Percentiles rank a stretch among this genome's conserved stretches.
These are phyloP conservation scores for Coprinopsis sp. DNA, from an alignment of 768 basidiomycete species.

Conservation along the genomic window DNA sequence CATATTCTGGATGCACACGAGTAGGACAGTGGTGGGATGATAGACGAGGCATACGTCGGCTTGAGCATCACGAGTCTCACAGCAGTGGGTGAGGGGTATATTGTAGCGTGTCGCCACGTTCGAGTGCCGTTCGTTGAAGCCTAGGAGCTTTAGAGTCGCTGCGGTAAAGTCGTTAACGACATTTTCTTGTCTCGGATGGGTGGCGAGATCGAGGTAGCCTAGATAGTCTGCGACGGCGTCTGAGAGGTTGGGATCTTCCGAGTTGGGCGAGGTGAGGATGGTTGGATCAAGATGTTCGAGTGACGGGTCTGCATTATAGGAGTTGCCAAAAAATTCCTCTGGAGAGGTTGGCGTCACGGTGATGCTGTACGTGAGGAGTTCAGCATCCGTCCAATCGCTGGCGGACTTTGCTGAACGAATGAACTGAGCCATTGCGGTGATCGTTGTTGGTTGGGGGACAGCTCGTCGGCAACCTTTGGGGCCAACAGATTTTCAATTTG, in stretches of 20 bases:
- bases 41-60: constrained; percentile 26
- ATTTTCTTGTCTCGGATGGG: constrained; percentile 16
- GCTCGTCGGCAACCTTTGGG: no score
- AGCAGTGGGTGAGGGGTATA: constrained; percentile 27
- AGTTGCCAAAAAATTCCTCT: constrained; percentile 17
- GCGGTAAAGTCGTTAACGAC: constrained; percentile 9
- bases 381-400: constrained; percentile 24
- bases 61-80: constrained; percentile 18
- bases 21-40: constrained; percentile 18
- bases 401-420: constrained; percentile 25
- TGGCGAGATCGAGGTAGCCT: constrained; percentile 19
- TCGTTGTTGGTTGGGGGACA: no score
- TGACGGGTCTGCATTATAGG: constrained; percentile 20
- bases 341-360: constrained; percentile 13
- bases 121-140: background rate
- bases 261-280: constrained; percentile 17
- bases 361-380: constrained; percentile 26
- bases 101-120: constrained; percentile 13
- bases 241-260: constrained; percentile 17
- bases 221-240: constrained; percentile 17
- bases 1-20: constrained; percentile 23
- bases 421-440: constrained; percentile 20
- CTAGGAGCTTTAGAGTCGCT: constrained; percentile 8
- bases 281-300: constrained; percentile 21
- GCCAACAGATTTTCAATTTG: no score